Base-by-base conservation (phyloP, 2,329 filamentous ascomycete species). In the Nemania sp. region DNA sequence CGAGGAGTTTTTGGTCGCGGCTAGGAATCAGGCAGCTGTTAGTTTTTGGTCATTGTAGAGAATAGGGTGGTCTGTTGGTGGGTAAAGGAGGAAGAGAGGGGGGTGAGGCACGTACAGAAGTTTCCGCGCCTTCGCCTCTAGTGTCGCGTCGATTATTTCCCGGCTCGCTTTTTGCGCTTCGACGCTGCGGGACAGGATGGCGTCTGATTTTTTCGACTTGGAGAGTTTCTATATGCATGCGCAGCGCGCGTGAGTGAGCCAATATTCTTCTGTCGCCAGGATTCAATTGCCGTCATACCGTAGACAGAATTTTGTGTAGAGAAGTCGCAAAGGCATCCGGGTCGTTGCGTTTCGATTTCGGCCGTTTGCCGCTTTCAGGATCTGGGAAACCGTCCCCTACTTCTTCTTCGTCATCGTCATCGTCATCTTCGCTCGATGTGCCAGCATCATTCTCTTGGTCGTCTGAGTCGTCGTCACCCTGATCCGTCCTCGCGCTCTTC, bases 281-380 rank as follows among this genome's bases (percentile, higher is more conserved):
- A 7, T 17, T 23, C 28, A 20, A 12, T 33, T 14, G 33, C 22
- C 14, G 8, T 48, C 54, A 47, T 54, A 60, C 58, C 44, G 91
- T 93, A 51, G 86, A 86, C 39, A 99, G 81, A 69, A 99, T 97
- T 73, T 94, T 96, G 63, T 89, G 88, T 66, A 99, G 91, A 45
- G 91, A 96, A 1, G 88, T 96, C 20, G 93, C 90, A 72, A 99
- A 97, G 47, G 90, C 91, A 60, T 81, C 78, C 2, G 94, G 92
- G 72, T 99, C 93, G 74, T 96, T 96, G 68, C 92, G 88, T 75
- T 97, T 97, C 12, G 86, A 84, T 66, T 84, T 88, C 31, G 68
- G 68, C 59, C 74, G 73, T 41, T 63, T 68, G 11, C 68, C 70
- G 34, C 66, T 56, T 19, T 66, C 66, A 6, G 65, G 60, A 37